A percentile compares a stretch with the other conserved stretches of the same genome.
phyloP scores from a whole-genome alignment of 2,329 filamentous ascomycete genomes.

The Ophiocordyceps camponoti-floridani region DNA sequence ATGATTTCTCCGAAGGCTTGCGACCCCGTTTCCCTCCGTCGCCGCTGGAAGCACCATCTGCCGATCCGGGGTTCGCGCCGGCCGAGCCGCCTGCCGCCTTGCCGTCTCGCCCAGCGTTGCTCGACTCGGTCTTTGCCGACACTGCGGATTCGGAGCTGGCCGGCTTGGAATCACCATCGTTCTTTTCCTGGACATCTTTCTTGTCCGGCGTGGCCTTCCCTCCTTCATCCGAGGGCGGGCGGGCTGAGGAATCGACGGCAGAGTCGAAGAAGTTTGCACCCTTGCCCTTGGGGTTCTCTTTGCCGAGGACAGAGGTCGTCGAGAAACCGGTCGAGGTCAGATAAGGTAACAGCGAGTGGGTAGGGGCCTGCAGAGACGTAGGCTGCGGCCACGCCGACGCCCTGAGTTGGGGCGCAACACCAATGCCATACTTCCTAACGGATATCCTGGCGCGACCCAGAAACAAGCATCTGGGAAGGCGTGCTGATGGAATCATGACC shows the following conservation, averaged over 20 bases:
- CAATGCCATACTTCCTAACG: slow-evolving; percentile 7
- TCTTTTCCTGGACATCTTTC: slow-evolving; percentile 26
- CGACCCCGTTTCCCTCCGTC: slow-evolving; percentile 56
- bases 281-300: slow-evolving; percentile 17
- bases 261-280: slow-evolving; percentile 31
- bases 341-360: slow-evolving; percentile 9
- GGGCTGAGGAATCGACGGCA: slow-evolving; percentile 19
- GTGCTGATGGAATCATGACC: slow-evolving; percentile 22
- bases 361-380: slow-evolving; percentile 14
- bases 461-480: slow-evolving; percentile 19
- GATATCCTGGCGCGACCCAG: slow-evolving; percentile 16
- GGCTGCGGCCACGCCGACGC: slow-evolving; percentile 10
- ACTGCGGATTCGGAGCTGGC: slow-evolving; percentile 19
- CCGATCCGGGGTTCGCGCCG: slow-evolving; percentile 26
- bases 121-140: slow-evolving; percentile 26
- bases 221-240: slow-evolving; percentile 34
- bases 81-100: slow-evolving; percentile 36
- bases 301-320: slow-evolving; percentile 14
- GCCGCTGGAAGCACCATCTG: slow-evolving; percentile 35
- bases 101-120: slow-evolving; percentile 25
- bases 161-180: slow-evolving; percentile 11
- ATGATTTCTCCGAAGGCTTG: slow-evolving; percentile 53
- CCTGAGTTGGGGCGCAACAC: slow-evolving; percentile 10
- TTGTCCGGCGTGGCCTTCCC: slow-evolving; percentile 31
- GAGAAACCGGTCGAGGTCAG: slow-evolving; percentile 15